These are phyloP conservation scores for Prunus mira DNA, from an alignment of 306 rosid genomes.

Conservation along the genomic window DNA sequence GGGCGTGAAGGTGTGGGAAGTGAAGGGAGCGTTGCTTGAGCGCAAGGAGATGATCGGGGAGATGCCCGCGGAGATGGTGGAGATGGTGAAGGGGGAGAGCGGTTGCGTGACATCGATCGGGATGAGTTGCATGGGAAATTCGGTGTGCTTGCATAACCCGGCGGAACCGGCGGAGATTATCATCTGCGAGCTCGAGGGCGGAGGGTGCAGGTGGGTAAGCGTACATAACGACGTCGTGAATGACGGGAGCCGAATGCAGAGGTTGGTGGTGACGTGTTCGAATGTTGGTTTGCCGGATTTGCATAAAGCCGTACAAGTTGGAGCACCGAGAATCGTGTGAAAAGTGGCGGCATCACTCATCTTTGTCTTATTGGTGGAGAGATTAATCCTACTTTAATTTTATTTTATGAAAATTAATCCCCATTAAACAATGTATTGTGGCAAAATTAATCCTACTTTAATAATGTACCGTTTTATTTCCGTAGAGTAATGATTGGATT, in stretches of 20 bases:
- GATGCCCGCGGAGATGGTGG: conserved; percentile 61
- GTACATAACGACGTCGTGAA: conserved; percentile 31
- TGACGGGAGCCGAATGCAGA: conserved; percentile 25
- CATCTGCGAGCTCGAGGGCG: conserved; percentile 35
- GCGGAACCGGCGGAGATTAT: conserved; percentile 37
- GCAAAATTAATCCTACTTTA: too few species aligned
- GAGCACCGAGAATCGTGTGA: conserved; percentile 8
- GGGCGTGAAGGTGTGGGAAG: conserved; percentile 49
- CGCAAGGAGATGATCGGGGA: conserved; percentile 43
- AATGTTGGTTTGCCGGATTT: conserved; percentile 42
- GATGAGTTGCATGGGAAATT: conserved; percentile 39
- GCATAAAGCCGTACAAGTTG: conserved; percentile 21
- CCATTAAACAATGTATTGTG: too few species aligned
- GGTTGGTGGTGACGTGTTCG: conserved; percentile 51
- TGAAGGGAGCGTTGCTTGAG: conserved; percentile 31
- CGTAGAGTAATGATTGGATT: too few species aligned
- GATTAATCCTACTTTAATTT: too few species aligned
- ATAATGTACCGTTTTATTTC: too few species aligned
- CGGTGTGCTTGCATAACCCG: conserved; percentile 44
- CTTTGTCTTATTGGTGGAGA: not conserved
- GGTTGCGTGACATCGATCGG: conserved; percentile 35
- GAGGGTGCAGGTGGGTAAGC: conserved; percentile 48
- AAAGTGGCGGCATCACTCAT: not conserved
- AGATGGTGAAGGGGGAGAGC: conserved; percentile 39
- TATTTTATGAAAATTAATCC: too few species aligned